Base-by-base conservation (phyloP, 257 asterid genomes). In the Capsicum baccatum region DNA sequence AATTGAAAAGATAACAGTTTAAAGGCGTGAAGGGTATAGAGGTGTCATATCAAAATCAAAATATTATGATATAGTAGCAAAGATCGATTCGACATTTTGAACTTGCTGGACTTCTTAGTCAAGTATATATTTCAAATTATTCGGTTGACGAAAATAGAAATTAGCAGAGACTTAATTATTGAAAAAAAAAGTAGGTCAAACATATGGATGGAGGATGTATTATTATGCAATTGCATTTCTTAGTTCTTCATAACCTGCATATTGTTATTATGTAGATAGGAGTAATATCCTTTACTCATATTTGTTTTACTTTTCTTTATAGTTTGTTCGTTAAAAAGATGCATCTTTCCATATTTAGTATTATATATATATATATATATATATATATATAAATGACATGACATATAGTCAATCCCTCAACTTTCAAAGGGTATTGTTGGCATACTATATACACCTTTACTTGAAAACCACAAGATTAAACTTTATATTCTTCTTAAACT, bases 231-330 rank as follows among this genome's bases (percentile, higher is more conserved):
- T 74, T 81, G 48, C 81, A 81, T 17, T 39, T 85, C 47, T 81
- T 80, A 44, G 84, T 80, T 74, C 39, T 55, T 66, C 44, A 55
- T 87, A 62, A 15, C 56, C 50, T 55, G 12, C 63, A 73, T 82
- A 68, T 21, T 13, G 70, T 84, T 67, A 14, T 86, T 66, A 62
- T 68, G 79, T 42, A 42, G 16, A 42, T 70, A 33, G 19, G 73
- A 66, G 73, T 66, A 62, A 62, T 58, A 70, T 70, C 3, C 16
- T 17, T 42, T 70, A 44, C 16, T 8, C 55, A 68, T 68, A 37
- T 37, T 14, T 68, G 13, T 68, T 15, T 68, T 37, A 37, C 76
- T 68, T 37, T 7, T 8, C 76, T 37, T 68, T 68, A 37, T 68
- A 68, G 13, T 68, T 67, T 37, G 52, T 37, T 68, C 9, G 33